Base-by-base conservation (phyloP, 1,284 basidiomycete species). In the Xerocomus nothofagi region DNA sequence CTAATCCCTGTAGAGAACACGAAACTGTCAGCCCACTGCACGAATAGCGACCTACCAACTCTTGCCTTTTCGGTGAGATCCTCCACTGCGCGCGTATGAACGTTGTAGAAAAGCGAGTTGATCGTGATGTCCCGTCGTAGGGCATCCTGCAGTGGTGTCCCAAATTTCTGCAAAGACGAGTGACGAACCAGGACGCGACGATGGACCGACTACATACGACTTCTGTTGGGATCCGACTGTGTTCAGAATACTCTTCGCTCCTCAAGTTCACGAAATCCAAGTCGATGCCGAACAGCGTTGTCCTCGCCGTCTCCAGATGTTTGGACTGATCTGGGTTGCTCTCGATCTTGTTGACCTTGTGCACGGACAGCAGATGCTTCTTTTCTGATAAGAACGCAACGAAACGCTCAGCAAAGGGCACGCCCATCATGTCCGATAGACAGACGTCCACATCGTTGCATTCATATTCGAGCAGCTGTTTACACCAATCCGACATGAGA, bases 241-340 rank as follows among this genome's bases (percentile, higher is more conserved):
- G 78, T 32, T 83, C 79, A 0, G 92, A 84, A 70, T 99, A 99
- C 57, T 90, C 93, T 69, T 98, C 97, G 54, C 86, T 91, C 50
- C 97, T 76, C 40, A 99, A 74, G 64, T 98, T 98, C 11, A 99
- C 97, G 61, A 98, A 88, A 69, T 99, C 97, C 45, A 99, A 76
- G 51, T 94, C 91, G 39, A 92, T 73, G 3, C 83, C 94, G 42
- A 93, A 76, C 23, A 99, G 75, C 27, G 80, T 83, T 27, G 93
- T 89, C n/a, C 88, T 89, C 0, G 94, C 96, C 0, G 97, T 98
- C 71, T 99, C 96, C 30, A 99, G 79, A 71, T 98, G 97, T 69
- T 99, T 99, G 48, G 92, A 96, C 73, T 99, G 97, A 40, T 96
- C 93, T 0, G 97, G 96, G 62, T 99, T 98, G 54, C 88, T 88